Base-by-base conservation (phyloP, 73 alveolate genomes). In the Paramecium sexaurelia region DNA sequence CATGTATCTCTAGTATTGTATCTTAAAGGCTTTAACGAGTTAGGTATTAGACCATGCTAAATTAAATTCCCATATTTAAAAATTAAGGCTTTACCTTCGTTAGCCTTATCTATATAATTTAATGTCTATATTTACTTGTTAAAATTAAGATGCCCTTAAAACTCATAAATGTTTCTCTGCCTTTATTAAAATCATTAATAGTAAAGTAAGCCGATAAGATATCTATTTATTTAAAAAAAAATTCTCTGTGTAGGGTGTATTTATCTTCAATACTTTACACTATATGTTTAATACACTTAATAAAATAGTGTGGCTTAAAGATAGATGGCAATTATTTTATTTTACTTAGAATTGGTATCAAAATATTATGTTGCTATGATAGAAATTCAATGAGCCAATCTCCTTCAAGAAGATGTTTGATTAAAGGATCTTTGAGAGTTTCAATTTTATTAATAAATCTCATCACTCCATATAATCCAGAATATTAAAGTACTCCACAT, bases 1-100 rank as follows among this genome's bases (percentile, higher is more conserved):
- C 99, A 95, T 15, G 99, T 99, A 94, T 98, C 99, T 85, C 99
- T 92, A 7, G 99, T 98, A 91, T 97, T 98, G 73, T 95, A 98
- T 85, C 99, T 95, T 6, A 98, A 82, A 68, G 95, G 95, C n/a
- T 96, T 94, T 19, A 78, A 26, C 19, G 90, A 29, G 41, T 39
- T 78, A 36, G 90, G 90, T 1, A 78, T 22, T 4, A 78, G n/a
- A 1, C 90, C 90, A 41, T 78, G 27, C 11, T 43, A 13, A 19
- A 78, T 20, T 29, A 29, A 45, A 10, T 78, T 43, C 2, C 90
- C 55, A 41, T 78, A 78, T 11, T 41, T 41, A 17, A 39, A 20
- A 29, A 78, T 41, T 20, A 78, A 20, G 1, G 22, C 26, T 78
- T 45, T 78, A 6, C 51, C 90, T 3, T 78, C 86, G 5, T 33